phyloP scores from a whole-genome alignment of 768 basidiomycete species.

The Lepiota brunneoincarnata region DNA sequence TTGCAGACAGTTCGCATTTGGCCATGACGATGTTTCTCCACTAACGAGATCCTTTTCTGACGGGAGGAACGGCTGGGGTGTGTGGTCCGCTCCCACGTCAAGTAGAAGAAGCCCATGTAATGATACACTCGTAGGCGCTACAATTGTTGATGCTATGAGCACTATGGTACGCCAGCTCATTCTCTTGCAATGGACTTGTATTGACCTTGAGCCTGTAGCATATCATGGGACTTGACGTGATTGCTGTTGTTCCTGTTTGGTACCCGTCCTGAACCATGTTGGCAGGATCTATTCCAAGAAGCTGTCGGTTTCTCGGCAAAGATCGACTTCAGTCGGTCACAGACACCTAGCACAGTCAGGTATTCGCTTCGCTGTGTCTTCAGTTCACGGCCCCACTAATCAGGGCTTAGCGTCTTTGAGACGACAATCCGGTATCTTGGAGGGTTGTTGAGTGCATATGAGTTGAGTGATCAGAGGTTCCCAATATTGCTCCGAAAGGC shows the following conservation, averaged over 20 bases:
- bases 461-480: conserved; percentile 54
- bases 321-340: conserved; percentile 54
- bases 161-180: conserved; percentile 47
- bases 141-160: conserved; percentile 58
- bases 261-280: neutral
- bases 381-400: neutral
- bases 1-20: conserved; percentile 52
- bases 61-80: conserved; percentile 44
- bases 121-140: conserved; percentile 47
- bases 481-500: conserved; percentile 58
- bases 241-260: neutral
- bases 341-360: conserved; percentile 41
- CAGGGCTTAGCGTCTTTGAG: conserved; percentile 56
- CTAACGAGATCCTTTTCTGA: conserved; percentile 29
- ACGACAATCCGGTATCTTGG: conserved; percentile 74
- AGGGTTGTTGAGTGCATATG: conserved; percentile 64
- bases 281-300: conserved; percentile 50
- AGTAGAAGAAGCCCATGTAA: conserved; percentile 16
- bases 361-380: conserved; percentile 1
- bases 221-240: conserved; percentile 56
- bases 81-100: neutral
- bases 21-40: conserved; percentile 62
- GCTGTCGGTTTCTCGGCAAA: conserved; percentile 49
- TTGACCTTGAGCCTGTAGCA: conserved; percentile 27
- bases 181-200: neutral